Evolutionary conservation across 495 filamentous ascomycete species (phyloP), one percentile per base, ranked within the genome.

Genomic region (Podospora comata): DNA sequence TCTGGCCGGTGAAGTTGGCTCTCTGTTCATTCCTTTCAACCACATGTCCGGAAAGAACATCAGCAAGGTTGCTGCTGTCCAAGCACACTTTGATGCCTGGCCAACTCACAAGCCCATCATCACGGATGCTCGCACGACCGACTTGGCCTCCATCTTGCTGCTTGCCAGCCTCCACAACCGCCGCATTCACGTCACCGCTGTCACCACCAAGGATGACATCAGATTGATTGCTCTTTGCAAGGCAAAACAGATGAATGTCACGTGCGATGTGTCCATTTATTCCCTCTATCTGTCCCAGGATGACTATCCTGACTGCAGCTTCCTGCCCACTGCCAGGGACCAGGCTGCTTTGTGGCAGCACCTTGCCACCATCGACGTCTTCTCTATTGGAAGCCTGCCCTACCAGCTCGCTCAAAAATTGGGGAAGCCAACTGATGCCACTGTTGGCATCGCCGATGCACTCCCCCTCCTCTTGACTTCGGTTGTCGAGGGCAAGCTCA

Each of bases 11-110:
- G 91, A 94, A 65, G 91, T 95, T 66, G 92, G 92, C 6, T 93
- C 92, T 26, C 83, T 95, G 20, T 95, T 93, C 80, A 91, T 95
- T 62, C 92, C 92, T 0, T 95, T 94, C 86, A 92, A 95, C 76
- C 91, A 94, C 74, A 79, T 93, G 9, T 91, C 90, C 23, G 39
- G 39, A 11, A 90, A 90, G 70, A 94, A 93, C 75, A 93, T 95
- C 78, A 93, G 88, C 84, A 92, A 92, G 80, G 91, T 94, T 54
- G 90, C 92, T 19, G 87, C 90, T 4, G 90, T 94, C 60, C 91
- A 90, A 67, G 88, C 87, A 62, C 92, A 95, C 79, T 94, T 95
- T 70, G 88, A 87, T 64, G 85, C 87, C 23, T 95, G 92, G 92
- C 92, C 92, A 28, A 83, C 83, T 3, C 89, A 87, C 80, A 95